Evolutionary conservation across 2,329 filamentous ascomycete species (phyloP), one percentile per base, ranked within the genome.

Genomic region (Penicillium paneum): DNA sequence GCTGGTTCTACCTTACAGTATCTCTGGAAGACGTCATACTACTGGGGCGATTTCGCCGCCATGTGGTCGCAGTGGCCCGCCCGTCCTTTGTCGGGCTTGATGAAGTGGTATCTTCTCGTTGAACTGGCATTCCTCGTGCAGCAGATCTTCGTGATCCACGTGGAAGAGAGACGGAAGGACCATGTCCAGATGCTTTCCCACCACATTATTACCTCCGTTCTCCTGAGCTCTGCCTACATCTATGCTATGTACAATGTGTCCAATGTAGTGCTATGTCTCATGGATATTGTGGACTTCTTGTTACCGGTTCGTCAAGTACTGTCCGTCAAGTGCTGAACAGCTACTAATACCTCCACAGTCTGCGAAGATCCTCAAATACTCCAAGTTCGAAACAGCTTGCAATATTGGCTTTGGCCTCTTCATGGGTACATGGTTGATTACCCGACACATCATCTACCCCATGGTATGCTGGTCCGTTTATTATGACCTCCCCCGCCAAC

Each of bases 161-260:
- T 97, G 56, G 94, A 99, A 75, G 90, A 95, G 75, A 85, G 89
- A 62, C 84, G 94, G 67, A 97, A 97, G 77, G 94, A 99, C 67
- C 88, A 97, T 74, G 89, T 85, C 78, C 93, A 97, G 74, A 97
- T 97, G 94, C 85, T 97, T 63, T 87, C 85, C 17, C 94, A 97
- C 73, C 94, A 99, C 76, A 83, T 97, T 69, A 86, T 97, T 70
- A 99, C 94, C 19, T 90, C 87, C 67, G 78, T 80, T 5, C 84
- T 99, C 41, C 86, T 99, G 60, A 85, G 86, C 54, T 82, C 86
- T 31, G 93, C 89, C 61, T 97, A 97, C 72, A 83, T 86, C 62
- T 96, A 95, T 71, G 87, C 93, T 68, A 86, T 91, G 69, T 95
- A 88, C 53, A 88, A 89, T 43, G 90, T 96, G 28, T 93, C 91